Evolutionary conservation across 768 basidiomycete species (phyloP).

Genomic region (Hygrocybe coccinea): DNA sequence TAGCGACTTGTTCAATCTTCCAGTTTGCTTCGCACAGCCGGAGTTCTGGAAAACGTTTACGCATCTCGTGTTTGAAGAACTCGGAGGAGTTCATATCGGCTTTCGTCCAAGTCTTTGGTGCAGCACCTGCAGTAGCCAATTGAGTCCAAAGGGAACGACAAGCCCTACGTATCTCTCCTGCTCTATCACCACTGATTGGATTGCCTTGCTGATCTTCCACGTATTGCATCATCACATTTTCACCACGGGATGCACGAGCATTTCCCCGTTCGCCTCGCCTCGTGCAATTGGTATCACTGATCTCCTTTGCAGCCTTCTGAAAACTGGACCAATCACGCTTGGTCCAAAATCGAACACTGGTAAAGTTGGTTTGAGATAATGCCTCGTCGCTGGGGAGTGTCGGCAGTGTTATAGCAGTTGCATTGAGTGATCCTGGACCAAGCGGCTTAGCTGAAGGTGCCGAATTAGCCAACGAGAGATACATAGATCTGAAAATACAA

Average conservation of each 20-base stretch:
- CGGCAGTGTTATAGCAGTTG: too few species aligned
- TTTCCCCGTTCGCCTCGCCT: background rate
- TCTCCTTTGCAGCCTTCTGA: background rate
- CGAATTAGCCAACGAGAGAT: too few species aligned
- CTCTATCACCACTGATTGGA: background rate
- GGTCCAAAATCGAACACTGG: background rate
- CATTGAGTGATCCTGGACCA: too few species aligned
- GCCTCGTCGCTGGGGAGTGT: too few species aligned
- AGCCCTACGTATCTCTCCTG: too few species aligned
- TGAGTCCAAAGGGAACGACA: background rate
- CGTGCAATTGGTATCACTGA: too few species aligned
- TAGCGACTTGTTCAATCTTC: conserved; percentile 15
- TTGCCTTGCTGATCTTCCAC: background rate
- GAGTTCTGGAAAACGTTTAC: conserved; percentile 14
- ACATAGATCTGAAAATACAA: too few species aligned
- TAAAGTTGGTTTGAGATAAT: too few species aligned
- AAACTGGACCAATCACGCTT: background rate
- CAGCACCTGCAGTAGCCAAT: background rate
- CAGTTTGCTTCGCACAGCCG: conserved; percentile 17
- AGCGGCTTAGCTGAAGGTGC: too few species aligned
- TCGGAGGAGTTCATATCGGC: background rate
- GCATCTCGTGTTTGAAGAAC: conserved; percentile 13
- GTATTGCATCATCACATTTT: background rate
- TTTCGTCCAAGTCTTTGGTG: background rate
- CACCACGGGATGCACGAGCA: background rate